phyloP scores from a whole-genome alignment of 2,329 filamentous ascomycete genomes.

The Xenoacremonium recifei region DNA sequence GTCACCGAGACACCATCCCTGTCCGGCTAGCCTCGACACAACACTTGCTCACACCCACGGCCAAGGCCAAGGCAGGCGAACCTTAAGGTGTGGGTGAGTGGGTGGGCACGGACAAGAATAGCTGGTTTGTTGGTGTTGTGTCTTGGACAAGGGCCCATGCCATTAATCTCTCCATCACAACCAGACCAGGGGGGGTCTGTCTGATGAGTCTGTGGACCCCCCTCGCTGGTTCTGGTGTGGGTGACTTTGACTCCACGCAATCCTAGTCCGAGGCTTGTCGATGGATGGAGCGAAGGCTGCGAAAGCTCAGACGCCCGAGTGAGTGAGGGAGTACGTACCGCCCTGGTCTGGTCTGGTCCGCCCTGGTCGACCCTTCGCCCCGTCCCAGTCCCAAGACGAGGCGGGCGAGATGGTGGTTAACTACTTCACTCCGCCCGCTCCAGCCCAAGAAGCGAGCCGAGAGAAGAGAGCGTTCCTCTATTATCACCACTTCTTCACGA shows the following conservation, averaged over 20 bases:
- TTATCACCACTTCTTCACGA: constrained; percentile 34
- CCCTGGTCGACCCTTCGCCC: too few relatives aligned
- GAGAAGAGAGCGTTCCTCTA: constrained; percentile 2
- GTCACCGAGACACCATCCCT: constrained; percentile 39
- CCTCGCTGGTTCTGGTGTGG: too few relatives aligned
- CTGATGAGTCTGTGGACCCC: too few relatives aligned
- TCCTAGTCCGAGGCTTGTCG: constrained; percentile 29
- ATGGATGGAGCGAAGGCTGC: too few relatives aligned
- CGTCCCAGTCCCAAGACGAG: too few relatives aligned
- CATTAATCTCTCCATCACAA: constrained; percentile 35
- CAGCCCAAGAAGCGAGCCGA: constrained; percentile 5
- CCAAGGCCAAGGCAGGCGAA: constrained; percentile 29
- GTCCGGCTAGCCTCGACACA: constrained; percentile 28
- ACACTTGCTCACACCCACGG: too few relatives aligned
- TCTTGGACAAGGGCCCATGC: constrained; percentile 34
- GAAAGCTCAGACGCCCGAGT: background rate
- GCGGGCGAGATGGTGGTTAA: too few relatives aligned
- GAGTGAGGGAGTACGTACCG: constrained; percentile 19
- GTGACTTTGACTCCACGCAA: constrained; percentile 37
- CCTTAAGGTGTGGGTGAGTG: constrained; percentile 31
- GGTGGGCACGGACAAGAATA: constrained; percentile 42
- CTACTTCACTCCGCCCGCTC: too few relatives aligned
- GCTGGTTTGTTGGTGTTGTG: constrained; percentile 37
- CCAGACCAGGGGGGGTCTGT: constrained; percentile 28
- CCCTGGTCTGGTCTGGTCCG: too few relatives aligned